Base-by-base conservation (phyloP, 306 rosid species). In the Amphicarpaea edgeworthii region DNA sequence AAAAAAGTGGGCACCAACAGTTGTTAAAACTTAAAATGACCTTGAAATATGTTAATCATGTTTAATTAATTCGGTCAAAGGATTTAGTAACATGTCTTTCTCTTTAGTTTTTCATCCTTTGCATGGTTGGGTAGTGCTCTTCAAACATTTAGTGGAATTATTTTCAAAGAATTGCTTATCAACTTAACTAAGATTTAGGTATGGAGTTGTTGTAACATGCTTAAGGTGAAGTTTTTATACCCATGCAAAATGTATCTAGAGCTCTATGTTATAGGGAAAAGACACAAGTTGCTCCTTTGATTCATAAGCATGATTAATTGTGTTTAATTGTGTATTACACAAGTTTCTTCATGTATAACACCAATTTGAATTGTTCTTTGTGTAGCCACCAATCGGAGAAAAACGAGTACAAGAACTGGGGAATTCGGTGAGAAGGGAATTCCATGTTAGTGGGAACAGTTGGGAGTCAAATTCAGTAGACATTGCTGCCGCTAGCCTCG, bases 381-480 rank as follows among this genome's bases (percentile, higher is more conserved):
- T 84, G 59, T 86, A 92, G 98, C 98, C 97, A 72, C 98, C 98
- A 12, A 87, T 87, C n/a, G 93, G 97, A 46, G 85, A 68, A 77
- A 73, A 81, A 47, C 59, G 97, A 78, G 90, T 90, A 4, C 82
- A 87, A 79, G 97, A 92, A 85, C 89, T 95, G 14, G 98, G 97
- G 75, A 79, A 83, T 61, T 95, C 96, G 97, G 85, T 84, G 76
- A 81, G 87, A 83, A 90, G 77, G 77, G 91, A 90, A 79, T 85
- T 86, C 32, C 83, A 51, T 41, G 86, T 92, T 32, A 45, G 79
- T 73, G 97, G 98, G 51, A 87, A 80, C 73, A 88, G 87, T 74
- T 94, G 97, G 98, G 96, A 92, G 74, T 90, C 97, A 46, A 95
- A 92, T 75, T 92, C 91, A n/a, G 87, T 89, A 32, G 98, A 95